Base-by-base conservation (phyloP, 2,329 filamentous ascomycete genomes). In the Chaetomium olivaceum region DNA sequence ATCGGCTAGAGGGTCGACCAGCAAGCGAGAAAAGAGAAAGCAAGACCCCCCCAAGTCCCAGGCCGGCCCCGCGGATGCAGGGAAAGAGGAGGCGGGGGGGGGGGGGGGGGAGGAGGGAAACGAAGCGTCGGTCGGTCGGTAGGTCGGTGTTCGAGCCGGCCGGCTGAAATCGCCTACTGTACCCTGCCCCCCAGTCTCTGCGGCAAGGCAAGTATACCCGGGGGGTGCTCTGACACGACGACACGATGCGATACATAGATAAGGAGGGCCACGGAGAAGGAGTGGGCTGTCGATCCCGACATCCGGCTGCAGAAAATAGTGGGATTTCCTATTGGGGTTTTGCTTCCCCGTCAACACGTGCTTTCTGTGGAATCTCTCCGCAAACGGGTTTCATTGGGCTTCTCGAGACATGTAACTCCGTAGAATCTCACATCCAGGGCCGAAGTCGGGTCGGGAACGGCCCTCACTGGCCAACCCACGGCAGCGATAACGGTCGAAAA, bases 1-100 rank as follows among this genome's bases (percentile, higher is more conserved):
- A 62, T 62, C 54, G 16, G 33, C 33, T 21, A 39, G 31, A 62
- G 36, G 31, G 59, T 58, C 4, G n/a, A n/a, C n/a, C n/a, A 64
- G 62, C 50, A n/a, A 39, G 8, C 55, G 33, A 31, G 11, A 12
- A 39, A 48, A 5, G 1, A 8, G n/a, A n/a, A n/a, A n/a, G n/a
- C n/a, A n/a, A n/a, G n/a, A n/a, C n/a, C n/a, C n/a, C n/a, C n/a
- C n/a, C n/a, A n/a, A n/a, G n/a, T n/a, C n/a, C n/a, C n/a, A n/a
- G n/a, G 39, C 39, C 39, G 39, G 39, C 39, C 36, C 9, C 16
- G 39, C 6, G 39, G 16, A 43, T 43, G 39, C 39, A 43, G 39
- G 39, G 16, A 43, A 43, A 4, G 33, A 8, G 39, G 16, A 16
- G 39, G 7, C 5, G 36, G 14, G 4, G 39, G 39, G 16, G 16